Base-by-base conservation (phyloP, 2,329 filamentous ascomycete genomes). In the Colletotrichum limetticola region DNA sequence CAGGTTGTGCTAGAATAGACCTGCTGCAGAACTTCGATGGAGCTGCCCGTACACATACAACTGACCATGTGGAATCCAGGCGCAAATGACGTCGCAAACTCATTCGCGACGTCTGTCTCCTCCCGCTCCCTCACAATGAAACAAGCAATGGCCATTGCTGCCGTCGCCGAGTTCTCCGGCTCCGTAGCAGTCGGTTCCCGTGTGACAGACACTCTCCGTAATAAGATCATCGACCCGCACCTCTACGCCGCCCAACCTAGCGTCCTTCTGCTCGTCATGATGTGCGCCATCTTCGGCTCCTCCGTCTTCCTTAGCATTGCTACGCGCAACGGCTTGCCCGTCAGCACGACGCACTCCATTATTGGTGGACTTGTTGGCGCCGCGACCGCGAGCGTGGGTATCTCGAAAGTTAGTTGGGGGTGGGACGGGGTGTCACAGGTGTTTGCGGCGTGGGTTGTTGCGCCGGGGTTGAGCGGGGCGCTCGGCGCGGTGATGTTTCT, bases 331-430 rank as follows among this genome's bases (percentile, higher is more conserved):
- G 87, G 86, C 60, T 81, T 89, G 72, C 88, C 88, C 1, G 86
- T 90, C 4, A 88, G 86, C 3, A 89, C 88, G 2, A 90, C 88
- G 0, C 86, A 89, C 77, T 87, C 85, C 66, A 84, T 88, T 52
- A 84, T 88, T 52, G 86, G 82, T 5, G 83, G 83, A 2, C 52
- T 84, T 1, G 78, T 84, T 0, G 83, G 83, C 12, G 79, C 82
- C 0, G 82, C 80, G 3, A 80, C 80, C 0, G 83, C 82, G 0
- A 80, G 80, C 1, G 79, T 84, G 12, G 83, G 83, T 6, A 80
- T 82, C 35, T 26, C 58, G 0, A 79, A 82, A 57, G 76, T 84
- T 37, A 82, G 80, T 66, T 84, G 83, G 83, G 80, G 79, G 8
- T 81, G 80, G 76, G 58, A 75, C 9, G 83, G 83, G 1, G 82